phyloP scores from a whole-genome alignment of 2,329 filamentous ascomycete genomes.

The Xylariales sp. region DNA sequence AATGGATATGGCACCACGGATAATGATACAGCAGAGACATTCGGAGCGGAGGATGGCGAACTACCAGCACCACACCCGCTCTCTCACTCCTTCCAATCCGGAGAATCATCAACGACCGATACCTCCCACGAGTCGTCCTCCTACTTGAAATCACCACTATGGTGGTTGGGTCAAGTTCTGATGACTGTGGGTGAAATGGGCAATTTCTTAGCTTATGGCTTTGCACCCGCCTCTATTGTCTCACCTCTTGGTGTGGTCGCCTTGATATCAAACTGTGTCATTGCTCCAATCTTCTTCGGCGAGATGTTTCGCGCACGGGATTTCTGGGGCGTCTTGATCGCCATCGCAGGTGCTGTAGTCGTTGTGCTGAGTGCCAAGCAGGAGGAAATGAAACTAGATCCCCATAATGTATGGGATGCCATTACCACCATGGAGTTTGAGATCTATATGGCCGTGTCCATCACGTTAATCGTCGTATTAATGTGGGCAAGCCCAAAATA shows the following conservation, averaged over 20 bases:
- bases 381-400: constrained; percentile 85
- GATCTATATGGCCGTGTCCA: constrained; percentile 78
- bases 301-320: constrained; percentile 83
- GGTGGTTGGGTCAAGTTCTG: constrained; percentile 91
- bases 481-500: constrained; percentile 81
- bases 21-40: constrained; percentile 17
- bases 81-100: constrained; percentile 44
- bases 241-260: constrained; percentile 96
- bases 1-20: constrained; percentile 24
- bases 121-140: constrained; percentile 49
- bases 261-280: constrained; percentile 92
- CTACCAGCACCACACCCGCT: constrained; percentile 47
- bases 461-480: constrained; percentile 66
- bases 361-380: constrained; percentile 89
- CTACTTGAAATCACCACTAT: constrained; percentile 88
- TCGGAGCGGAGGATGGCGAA: constrained; percentile 23
- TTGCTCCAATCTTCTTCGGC: constrained; percentile 90
- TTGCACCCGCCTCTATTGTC: constrained; percentile 95
- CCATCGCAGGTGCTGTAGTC: constrained; percentile 81
- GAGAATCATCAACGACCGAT: constrained; percentile 32
- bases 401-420: constrained; percentile 82
- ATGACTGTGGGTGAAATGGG: constrained; percentile 93
- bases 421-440: constrained; percentile 89
- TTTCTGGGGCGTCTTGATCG: constrained; percentile 81
- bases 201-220: constrained; percentile 96